Evolutionary conservation across 345 rosid genomes (phyloP).

Genomic region (Brassica napus): Da-Ae NC_063440.1:14586501-14587000

Average conservation of each 20-base stretch:
- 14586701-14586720: neutral
- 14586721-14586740: slow-evolving; percentile 2
- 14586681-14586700: neutral
- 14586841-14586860: neutral
- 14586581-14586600: slow-evolving; percentile 99
- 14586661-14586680: slow-evolving; percentile 92
- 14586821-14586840: slow-evolving; percentile 17
- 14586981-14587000: too few relatives aligned
- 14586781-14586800: neutral
- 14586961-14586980: too few relatives aligned
- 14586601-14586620: slow-evolving; percentile 99
- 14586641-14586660: slow-evolving; percentile 99
- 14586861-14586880: too few relatives aligned
- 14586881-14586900: too few relatives aligned
- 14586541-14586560: neutral
- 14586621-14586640: slow-evolving; percentile 98
- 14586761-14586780: slow-evolving; percentile 11
- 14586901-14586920: too few relatives aligned
- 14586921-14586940: too few relatives aligned
- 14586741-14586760: slow-evolving; percentile 42
- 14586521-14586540: slow-evolving; percentile 1
- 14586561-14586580: slow-evolving; percentile 78
- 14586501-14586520: slow-evolving; percentile 4
- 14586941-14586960: too few relatives aligned
- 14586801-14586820: slow-evolving; percentile 12